These are phyloP conservation scores for Lactarius pseudohatsudake DNA, from an alignment of 768 basidiomycete genomes.

Conservation along the genomic window DNA sequence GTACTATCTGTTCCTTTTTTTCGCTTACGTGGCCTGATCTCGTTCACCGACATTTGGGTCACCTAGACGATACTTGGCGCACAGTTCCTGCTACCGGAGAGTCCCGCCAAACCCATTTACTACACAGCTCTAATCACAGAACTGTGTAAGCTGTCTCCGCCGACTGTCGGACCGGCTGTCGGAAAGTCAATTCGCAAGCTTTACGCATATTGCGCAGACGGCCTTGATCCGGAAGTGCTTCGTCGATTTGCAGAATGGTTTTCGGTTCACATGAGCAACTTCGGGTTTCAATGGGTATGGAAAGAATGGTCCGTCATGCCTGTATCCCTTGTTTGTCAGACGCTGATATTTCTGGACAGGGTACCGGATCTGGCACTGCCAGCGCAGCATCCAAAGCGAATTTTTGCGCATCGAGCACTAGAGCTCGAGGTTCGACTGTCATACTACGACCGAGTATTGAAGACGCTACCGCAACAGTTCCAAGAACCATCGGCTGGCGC, in stretches of 20 bases:
- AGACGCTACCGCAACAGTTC: slow-evolving; percentile 84
- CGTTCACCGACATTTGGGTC: slow-evolving; percentile 11
- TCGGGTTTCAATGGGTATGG: slow-evolving; percentile 98
- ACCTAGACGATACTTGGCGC: slow-evolving; percentile 70
- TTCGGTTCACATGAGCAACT: slow-evolving; percentile 94
- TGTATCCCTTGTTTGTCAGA: slow-evolving; percentile 4
- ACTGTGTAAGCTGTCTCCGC: slow-evolving; percentile 89
- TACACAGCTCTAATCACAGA: slow-evolving; percentile 89
- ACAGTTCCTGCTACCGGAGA: slow-evolving; percentile 73
- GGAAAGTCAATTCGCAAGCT: slow-evolving; percentile 92
- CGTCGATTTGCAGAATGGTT: slow-evolving; percentile 94
- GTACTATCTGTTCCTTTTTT: slow-evolving; percentile 39
- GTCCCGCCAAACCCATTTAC: slow-evolving; percentile 78
- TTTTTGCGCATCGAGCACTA: slow-evolving; percentile 82
- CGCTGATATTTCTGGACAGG: slow-evolving; percentile 48
- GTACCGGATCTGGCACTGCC: slow-evolving; percentile 76
- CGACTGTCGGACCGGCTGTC: slow-evolving; percentile 92
- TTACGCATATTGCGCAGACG: slow-evolving; percentile 76
- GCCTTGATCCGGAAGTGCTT: slow-evolving; percentile 81
- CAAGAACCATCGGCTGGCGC: slow-evolving; percentile 60
- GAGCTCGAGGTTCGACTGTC: slow-evolving; percentile 90
- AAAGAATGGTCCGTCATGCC: slow-evolving; percentile 81
- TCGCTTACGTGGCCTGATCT: not conserved
- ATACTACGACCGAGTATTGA: slow-evolving; percentile 89
- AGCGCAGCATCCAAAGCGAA: slow-evolving; percentile 78